Percentiles rank a stretch among this genome's conserved stretches.
Conservation (phyloP, 1,284 basidiomycete genomes). For the Earliella scabrosa region DNA sequence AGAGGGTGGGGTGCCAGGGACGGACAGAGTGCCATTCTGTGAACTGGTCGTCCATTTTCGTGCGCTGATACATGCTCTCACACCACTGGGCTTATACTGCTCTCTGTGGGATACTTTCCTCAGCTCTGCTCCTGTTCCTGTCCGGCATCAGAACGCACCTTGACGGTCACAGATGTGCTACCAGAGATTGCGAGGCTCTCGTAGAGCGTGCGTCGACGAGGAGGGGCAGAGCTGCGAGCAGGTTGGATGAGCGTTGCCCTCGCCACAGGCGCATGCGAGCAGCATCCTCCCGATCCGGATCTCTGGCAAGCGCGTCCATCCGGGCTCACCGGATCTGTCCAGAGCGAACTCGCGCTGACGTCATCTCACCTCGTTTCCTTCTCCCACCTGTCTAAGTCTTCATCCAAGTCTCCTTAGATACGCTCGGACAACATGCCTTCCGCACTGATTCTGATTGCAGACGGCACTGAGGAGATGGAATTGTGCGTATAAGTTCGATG, state of each 20-base stretch:
- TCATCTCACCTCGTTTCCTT: not conserved
- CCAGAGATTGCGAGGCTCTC: not conserved
- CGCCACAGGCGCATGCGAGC: not conserved
- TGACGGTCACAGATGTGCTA: not conserved
- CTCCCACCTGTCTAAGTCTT: no score
- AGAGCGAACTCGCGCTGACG: no score
- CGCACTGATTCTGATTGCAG: constrained; percentile 80
- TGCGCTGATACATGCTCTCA: constrained; percentile 20
- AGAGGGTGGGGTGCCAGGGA: constrained; percentile 74
- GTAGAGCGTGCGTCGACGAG: not conserved
- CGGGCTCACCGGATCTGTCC: no score
- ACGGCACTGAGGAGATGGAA: constrained; percentile 92
- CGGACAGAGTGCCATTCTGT: constrained; percentile 69
- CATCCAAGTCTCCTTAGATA: no score
- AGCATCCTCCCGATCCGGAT: not conserved
- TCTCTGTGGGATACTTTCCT: constrained; percentile 17
- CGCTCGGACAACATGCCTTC: constrained; percentile 60
- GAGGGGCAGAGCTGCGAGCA: not conserved
- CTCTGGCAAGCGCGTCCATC: constrained; percentile 2
- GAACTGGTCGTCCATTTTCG: constrained; percentile 25
- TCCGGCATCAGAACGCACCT: constrained; percentile 2
- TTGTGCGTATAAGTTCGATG: constrained; percentile 73
- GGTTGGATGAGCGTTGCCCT: not conserved
- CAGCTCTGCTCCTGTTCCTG: constrained; percentile 4
- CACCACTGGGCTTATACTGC: constrained; percentile 11